phyloP scores from a whole-genome alignment of 768 basidiomycete genomes.

The Polyporus arcularius region DNA sequence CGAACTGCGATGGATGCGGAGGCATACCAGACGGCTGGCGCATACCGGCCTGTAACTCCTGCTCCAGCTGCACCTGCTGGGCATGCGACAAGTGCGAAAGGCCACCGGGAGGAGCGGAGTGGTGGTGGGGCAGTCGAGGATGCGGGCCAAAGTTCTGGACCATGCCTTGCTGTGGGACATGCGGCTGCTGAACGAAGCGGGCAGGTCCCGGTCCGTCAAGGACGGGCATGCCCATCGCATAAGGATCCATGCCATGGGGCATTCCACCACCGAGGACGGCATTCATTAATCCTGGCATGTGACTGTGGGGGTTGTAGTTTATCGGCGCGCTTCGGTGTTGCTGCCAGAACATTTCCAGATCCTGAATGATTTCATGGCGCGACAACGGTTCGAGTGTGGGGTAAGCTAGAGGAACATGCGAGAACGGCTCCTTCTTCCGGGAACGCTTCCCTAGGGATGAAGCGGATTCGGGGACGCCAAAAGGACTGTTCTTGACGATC shows the following conservation, averaged over 20 bases:
- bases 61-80: slow-evolving; percentile 26
- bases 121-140: slow-evolving; percentile 26
- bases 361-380: slow-evolving; percentile 31
- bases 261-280: slow-evolving; percentile 13
- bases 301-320: slow-evolving; percentile 19
- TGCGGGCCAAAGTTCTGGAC: slow-evolving; percentile 20
- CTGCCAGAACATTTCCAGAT: slow-evolving; percentile 32
- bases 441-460: slow-evolving; percentile 14
- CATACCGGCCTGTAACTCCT: slow-evolving; percentile 21
- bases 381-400: slow-evolving; percentile 34
- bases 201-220: slow-evolving; percentile 22
- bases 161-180: slow-evolving; percentile 13
- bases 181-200: slow-evolving; percentile 17
- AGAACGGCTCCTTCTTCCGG: slow-evolving; percentile 17
- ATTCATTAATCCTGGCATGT: slow-evolving; percentile 12
- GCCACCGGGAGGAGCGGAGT: slow-evolving; percentile 24
- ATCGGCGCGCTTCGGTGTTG: slow-evolving; percentile 21
- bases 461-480: slow-evolving; percentile 32
- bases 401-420: slow-evolving; percentile 23
- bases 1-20: slow-evolving; percentile 19
- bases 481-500: slow-evolving; percentile 61
- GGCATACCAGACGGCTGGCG: slow-evolving; percentile 22
- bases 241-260: slow-evolving; percentile 23
- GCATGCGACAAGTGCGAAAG: slow-evolving; percentile 20
- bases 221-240: slow-evolving; percentile 19